These are phyloP conservation scores for Alectoria sarmentosa DNA, from an alignment of 495 filamentous ascomycete genomes.

Conservation along the genomic window DNA sequence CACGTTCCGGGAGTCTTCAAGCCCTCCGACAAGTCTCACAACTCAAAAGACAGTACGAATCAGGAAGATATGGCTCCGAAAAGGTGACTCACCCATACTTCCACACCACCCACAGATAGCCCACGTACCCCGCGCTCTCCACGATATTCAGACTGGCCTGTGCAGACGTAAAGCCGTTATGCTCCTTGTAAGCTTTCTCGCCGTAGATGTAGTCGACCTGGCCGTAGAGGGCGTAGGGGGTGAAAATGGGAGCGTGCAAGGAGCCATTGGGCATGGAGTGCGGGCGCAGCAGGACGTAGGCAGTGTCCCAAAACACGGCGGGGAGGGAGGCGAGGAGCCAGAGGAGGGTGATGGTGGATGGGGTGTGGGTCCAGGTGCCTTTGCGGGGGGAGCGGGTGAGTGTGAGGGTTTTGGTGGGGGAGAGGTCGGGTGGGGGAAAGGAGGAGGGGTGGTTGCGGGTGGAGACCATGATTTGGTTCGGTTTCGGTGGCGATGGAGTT, in stretches of 20 bases:
- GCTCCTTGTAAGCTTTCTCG: conserved; percentile 61
- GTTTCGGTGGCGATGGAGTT: no score
- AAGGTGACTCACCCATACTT: no score
- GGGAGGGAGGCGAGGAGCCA: conserved; percentile 79
- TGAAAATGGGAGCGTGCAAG: conserved; percentile 68
- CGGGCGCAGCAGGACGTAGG: conserved; percentile 76
- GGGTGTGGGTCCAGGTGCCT: conserved; percentile 58
- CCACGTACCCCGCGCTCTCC: conserved; percentile 64
- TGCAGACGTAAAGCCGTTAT: conserved; percentile 73
- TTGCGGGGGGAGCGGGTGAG: conserved; percentile 11
- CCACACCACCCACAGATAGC: conserved; percentile 60
- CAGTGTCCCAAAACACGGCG: conserved; percentile 74
- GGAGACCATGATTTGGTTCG: conserved; percentile 40
- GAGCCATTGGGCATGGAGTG: conserved; percentile 74
- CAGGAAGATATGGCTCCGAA: no score
- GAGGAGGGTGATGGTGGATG: conserved; percentile 53
- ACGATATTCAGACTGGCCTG: conserved; percentile 67
- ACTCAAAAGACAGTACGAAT: no score
- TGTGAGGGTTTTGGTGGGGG: conserved; percentile 22
- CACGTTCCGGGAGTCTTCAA: no score
- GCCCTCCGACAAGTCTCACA: no score
- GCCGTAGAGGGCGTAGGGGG: conserved; percentile 76
- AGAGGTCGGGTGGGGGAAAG: conserved; percentile 34
- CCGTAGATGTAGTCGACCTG: conserved; percentile 80
- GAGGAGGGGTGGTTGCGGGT: conserved; percentile 45